Evolutionary conservation across 768 basidiomycete species (phyloP).

Genomic region (Myochromella boudieri): DNA sequence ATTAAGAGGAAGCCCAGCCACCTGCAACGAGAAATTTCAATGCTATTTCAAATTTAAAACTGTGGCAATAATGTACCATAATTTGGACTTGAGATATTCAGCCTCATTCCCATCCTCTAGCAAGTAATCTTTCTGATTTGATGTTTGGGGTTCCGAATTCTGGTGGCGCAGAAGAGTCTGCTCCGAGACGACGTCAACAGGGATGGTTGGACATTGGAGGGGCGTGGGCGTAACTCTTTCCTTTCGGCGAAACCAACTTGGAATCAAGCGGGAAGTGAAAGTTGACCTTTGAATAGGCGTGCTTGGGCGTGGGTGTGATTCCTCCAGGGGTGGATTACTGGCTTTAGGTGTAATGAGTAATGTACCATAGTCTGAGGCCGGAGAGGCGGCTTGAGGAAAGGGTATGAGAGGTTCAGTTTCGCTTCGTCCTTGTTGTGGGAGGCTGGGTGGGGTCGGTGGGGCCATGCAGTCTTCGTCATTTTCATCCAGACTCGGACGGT

Average conservation of each 20-base stretch:
- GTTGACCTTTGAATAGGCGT: conserved; percentile 19
- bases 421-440: not conserved
- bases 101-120: conserved; percentile 54
- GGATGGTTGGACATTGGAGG: conserved; percentile 23
- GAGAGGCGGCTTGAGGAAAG: conserved; percentile 13
- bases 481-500: conserved; percentile 23
- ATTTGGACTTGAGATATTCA: conserved; percentile 78
- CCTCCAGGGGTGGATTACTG: not conserved
- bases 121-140: conserved; percentile 13
- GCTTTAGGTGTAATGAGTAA: not conserved
- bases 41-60: not conserved
- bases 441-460: not conserved
- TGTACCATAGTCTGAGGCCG: conserved; percentile 15
- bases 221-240: conserved; percentile 8
- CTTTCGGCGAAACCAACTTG: conserved; percentile 28
- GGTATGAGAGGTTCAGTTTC: conserved; percentile 14
- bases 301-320: not conserved
- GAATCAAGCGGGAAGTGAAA: conserved; percentile 35
- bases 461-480: conserved; percentile 22
- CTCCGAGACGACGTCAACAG: conserved; percentile 42
- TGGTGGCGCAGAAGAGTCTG: conserved; percentile 29
- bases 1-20: conserved; percentile 88
- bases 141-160: conserved; percentile 8
- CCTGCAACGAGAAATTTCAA: conserved; percentile 42
- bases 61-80: conserved; percentile 56